Evolutionary conservation across 176 grass and related monocot genomes (phyloP), one percentile per base, ranked within the genome.

Genomic region (Otatea glauca): DNA sequence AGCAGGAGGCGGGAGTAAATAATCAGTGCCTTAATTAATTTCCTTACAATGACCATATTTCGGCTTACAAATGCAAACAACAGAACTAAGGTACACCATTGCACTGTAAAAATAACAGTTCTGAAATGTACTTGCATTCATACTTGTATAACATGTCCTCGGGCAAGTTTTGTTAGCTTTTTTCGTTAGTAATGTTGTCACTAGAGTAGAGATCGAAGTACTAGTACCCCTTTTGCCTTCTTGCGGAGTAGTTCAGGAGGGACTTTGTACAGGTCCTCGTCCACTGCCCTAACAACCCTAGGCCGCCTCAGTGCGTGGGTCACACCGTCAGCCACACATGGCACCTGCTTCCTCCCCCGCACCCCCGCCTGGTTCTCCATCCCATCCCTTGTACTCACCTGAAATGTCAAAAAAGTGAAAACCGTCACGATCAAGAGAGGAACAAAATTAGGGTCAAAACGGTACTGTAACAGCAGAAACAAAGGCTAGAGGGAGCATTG

Each of bases 211-310:
- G 44, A 44, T 3, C 9, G 51, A 14, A 60, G 27, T 32, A 45
- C 2, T 9, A 25, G 16, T 88, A 94, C 92, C 86, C 70, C 82
- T 81, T 77, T 91, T 13, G 72, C 66, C 72, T 88, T 94, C 32
- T 85, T 37, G 49, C 79, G 69, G 14, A 85, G 65, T 12, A 89
- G 76, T 16, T 87, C 86, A 4, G 89, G 55, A 16, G 87, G 89
- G 60, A 94, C 90, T 66, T 87, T 75, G 85, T 94, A 94, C 23
- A 94, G 70, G 82, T 94, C 92, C 76, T 89, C 89, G 34, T 94
- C 87, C 23, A 94, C 87, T 20, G 89, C 84, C 62, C 80, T 80
- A 58, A 81, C 81, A 29, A 86, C 76, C 43, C 76, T 11, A 5
- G 67, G 55, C 55, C 67, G 62, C 75, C 84, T 72, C 5, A 42